Evolutionary conservation across 345 rosid species (phyloP), one percentile per base, ranked within the genome.

Genomic region (Psidium friedrichsthalianum): DNA sequence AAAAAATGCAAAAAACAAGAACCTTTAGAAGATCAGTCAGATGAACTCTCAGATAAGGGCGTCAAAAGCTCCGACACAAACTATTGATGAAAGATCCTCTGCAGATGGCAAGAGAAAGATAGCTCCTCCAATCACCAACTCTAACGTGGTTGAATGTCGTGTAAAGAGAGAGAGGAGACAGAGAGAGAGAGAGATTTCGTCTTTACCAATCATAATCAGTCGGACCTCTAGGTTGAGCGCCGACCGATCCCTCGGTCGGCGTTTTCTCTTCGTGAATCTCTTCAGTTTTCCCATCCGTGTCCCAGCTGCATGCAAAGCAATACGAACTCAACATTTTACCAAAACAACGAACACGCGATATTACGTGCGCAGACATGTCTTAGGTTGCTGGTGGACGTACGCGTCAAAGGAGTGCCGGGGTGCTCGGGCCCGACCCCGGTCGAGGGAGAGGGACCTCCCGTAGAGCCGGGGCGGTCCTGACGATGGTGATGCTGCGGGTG

Each of bases 401-500:
- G 94, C 42, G 95, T 86, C 61, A 78, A n/a, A 64, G 96, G 98
- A 18, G 96, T 89, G 54, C 82, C 69, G 1, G 97, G 61, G 86
- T 84, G 89, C 86, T 88, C 13, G 91, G 92, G 58, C 51, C 87
- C 6, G 93, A 89, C 83, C 88, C 87, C 15, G 91, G 86, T 90
- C 89, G 29, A 88, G 85, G 9, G 90, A 51, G 47, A 88, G 55
- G 91, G 84, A 94, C 84, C 52, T 51, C 52, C 76, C 86, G 14
- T n/a, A 85, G 86, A 84, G 44, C 69, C 36, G 87, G 64, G 20
- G 95, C 98, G 2, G 98, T n/a, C n/a, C n/a, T n/a, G n/a, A n/a
- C n/a, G n/a, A n/a, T n/a, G 52, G 90, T 90, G 51, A 95, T 96
- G 91, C 98, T 94, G 86, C 96, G 91, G 53, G 95, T 90, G 56